Evolutionary conservation across 2,329 filamentous ascomycete genomes (phyloP), one percentile per base, ranked within the genome.

Genomic region (Rhinocladiella similis): DNA sequence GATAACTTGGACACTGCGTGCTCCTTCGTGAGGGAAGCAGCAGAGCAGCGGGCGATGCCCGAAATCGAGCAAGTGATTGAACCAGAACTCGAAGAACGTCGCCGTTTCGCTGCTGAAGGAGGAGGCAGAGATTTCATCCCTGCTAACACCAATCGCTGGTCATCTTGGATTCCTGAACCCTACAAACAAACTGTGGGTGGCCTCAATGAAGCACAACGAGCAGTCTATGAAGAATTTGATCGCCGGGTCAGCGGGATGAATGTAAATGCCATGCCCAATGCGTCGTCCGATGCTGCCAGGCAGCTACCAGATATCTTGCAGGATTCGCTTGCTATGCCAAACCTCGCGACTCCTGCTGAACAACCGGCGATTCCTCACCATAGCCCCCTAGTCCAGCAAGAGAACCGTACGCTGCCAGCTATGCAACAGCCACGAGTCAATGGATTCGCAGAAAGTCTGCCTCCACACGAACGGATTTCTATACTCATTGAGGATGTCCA

Each of bases 11-110:
- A 99, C 65, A 82, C 91, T 39, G 93, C 95, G 46, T 97, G 94
- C 69, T 88, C 84, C 65, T 90, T 97, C 61, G 95, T 99, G 45
- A 94, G 99, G 73, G 91, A 94, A 72, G 92, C 94, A 50, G 95
- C 94, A 2, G 93, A 97, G 71, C 90, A 96, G 67, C 89, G 93
- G 59, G 94, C 94, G 9, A 80, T 97, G 38, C 89, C 90, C 1
- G 94, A 99, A 71, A 97, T 99, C 57, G 93, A 99, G 70, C 89
- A 95, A 60, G 89, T 96, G 74, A 89, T 99, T 47, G 89, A 94
- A 70, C 77, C 82, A 19, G 90, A 95, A 61, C 75, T 97, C 25
- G 88, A 93, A 54, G 81, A 84, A 22, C 88, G 94, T 48, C 85
- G 90, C 47, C 84, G 86, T 41, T 97, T 94, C 70, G 85, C 92